Evolutionary conservation across 495 filamentous ascomycete species (phyloP).

Genomic region (Aspergillus avenaceus): DNA sequence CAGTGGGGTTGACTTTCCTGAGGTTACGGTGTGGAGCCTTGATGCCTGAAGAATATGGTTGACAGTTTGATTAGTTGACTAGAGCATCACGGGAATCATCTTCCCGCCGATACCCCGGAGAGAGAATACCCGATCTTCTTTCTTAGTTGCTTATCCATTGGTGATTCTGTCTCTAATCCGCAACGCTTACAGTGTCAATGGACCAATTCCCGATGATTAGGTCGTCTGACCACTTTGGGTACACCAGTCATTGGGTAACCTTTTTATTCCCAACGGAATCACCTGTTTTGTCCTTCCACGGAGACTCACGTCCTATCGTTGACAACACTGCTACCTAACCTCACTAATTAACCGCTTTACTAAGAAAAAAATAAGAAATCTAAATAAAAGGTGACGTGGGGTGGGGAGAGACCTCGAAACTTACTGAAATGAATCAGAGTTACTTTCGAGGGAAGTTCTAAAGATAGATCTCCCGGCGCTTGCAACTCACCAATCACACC

Average conservation of each 20-base stretch:
- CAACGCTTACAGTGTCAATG: not conserved
- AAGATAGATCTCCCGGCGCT: constrained; percentile 31
- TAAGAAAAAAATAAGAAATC: too few species aligned
- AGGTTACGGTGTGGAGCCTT: not conserved
- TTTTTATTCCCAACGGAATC: not conserved
- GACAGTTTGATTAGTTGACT: not conserved
- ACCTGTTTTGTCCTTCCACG: constrained; percentile 9
- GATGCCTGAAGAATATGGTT: constrained; percentile 6
- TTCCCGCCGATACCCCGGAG: not conserved
- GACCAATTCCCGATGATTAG: constrained; percentile 3
- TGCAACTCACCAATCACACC: constrained; percentile 21
- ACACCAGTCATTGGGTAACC: not conserved
- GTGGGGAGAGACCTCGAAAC: not conserved
- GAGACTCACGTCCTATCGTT: not conserved
- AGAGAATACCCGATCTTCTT: not conserved
- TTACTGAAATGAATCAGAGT: not conserved
- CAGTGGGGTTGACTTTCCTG: not conserved
- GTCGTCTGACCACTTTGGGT: constrained; percentile 9
- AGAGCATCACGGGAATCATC: constrained; percentile 10
- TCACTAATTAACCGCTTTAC: not conserved
- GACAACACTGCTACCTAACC: not conserved
- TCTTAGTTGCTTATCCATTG: not conserved
- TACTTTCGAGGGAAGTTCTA: constrained; percentile 16
- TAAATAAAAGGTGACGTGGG: too few species aligned
- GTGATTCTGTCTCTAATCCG: not conserved